A percentile compares a stretch with the other conserved stretches of the same genome.
Conservation (phyloP, 2,329 filamentous ascomycete species). For the Pyrenophora teres region DNA sequence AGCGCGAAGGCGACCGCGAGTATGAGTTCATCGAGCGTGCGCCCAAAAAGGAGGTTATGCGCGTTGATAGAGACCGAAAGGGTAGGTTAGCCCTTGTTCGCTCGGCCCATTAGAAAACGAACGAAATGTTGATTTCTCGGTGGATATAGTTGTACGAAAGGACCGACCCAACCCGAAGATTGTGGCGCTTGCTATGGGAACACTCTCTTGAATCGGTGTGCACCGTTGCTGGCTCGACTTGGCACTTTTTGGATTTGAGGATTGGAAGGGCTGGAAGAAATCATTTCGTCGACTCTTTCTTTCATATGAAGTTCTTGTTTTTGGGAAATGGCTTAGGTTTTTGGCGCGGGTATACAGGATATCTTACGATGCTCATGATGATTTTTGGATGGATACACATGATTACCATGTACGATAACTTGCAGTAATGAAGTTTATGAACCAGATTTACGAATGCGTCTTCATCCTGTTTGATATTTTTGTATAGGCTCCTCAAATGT, state of each 20-base stretch:
- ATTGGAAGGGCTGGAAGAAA: too few relatives aligned
- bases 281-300: neutral
- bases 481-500: conserved; percentile 17
- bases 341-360: too few relatives aligned
- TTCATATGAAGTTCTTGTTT: too few relatives aligned
- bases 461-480: too few relatives aligned
- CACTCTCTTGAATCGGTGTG: conserved; percentile 6
- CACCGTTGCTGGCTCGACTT: too few relatives aligned
- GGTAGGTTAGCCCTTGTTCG: conserved; percentile 91
- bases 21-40: conserved; percentile 66
- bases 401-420: neutral
- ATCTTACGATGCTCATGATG: too few relatives aligned
- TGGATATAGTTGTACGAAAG: conserved; percentile 40
- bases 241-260: too few relatives aligned
- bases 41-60: conserved; percentile 59
- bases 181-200: conserved; percentile 36
- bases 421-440: neutral
- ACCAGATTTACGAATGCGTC: neutral
- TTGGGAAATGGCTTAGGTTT: too few relatives aligned
- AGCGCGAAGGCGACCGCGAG: conserved; percentile 60
- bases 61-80: conserved; percentile 89
- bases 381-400: too few relatives aligned
- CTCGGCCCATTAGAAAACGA: conserved; percentile 62
- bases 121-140: conserved; percentile 42
- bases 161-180: conserved; percentile 49